Conservation (phyloP, 192 early-diverging fungal species). For the Entomortierella chlamydospora region DNA sequence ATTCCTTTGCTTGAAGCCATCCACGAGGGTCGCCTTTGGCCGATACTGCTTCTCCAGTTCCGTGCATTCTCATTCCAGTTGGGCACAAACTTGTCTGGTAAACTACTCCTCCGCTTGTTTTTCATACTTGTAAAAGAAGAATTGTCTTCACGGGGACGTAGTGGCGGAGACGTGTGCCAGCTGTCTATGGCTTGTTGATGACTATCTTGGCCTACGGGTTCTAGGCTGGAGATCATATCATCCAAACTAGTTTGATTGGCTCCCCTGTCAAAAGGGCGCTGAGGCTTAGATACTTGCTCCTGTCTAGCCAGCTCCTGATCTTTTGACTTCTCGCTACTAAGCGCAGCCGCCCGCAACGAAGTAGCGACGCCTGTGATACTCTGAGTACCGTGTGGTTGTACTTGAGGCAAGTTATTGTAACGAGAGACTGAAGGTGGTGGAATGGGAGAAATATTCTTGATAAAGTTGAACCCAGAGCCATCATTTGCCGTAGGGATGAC, state of each 20-base stretch:
- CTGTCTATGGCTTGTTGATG: constrained; percentile 41
- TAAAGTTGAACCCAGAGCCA: constrained; percentile 35
- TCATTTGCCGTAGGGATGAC: constrained; percentile 35
- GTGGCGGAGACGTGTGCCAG: constrained; percentile 38
- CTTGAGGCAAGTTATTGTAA: neutral
- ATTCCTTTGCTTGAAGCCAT: constrained; percentile 17
- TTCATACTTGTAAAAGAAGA: constrained; percentile 30
- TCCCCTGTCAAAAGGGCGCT: constrained; percentile 7
- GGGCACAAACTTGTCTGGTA: constrained; percentile 50
- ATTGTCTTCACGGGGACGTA: constrained; percentile 4
- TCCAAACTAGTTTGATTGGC: constrained; percentile 37
- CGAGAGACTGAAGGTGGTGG: constrained; percentile 10
- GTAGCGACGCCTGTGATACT: constrained; percentile 33
- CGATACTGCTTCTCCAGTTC: constrained; percentile 45
- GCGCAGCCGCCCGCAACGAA: constrained; percentile 23
- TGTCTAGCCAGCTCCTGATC: neutral
- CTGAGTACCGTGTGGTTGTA: constrained; percentile 4
- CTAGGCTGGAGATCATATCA: constrained; percentile 24
- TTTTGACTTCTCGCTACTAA: constrained; percentile 8
- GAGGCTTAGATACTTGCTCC: neutral
- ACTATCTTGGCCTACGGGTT: neutral
- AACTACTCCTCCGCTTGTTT: constrained; percentile 51
- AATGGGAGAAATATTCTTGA: constrained; percentile 28
- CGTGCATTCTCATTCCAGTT: constrained; percentile 45
- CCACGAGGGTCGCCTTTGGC: constrained; percentile 46